A percentile compares a stretch with the other conserved stretches of the same genome.
phyloP scores from a whole-genome alignment of 2,329 filamentous ascomycete species.

The Cercospora zeae-maydis region DNA sequence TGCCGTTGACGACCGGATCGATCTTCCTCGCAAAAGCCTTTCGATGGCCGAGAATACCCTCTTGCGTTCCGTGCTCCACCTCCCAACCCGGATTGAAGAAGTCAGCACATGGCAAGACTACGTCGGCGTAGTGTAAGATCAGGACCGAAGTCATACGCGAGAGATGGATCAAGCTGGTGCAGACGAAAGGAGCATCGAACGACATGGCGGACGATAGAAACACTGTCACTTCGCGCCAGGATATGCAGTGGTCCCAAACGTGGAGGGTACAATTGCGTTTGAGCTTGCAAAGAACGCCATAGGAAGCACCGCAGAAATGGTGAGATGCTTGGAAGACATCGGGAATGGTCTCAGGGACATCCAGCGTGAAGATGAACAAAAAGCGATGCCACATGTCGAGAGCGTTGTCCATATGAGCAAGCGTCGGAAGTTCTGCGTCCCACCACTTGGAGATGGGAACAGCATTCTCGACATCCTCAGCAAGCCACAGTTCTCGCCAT shows the following conservation, averaged over 20 bases:
- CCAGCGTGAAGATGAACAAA: slow-evolving; percentile 11
- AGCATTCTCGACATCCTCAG: slow-evolving; percentile 43
- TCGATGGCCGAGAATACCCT: slow-evolving; percentile 51
- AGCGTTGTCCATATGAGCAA: slow-evolving; percentile 46
- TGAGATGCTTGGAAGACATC: slow-evolving; percentile 16
- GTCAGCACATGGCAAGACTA: slow-evolving; percentile 47
- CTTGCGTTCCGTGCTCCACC: slow-evolving; percentile 54
- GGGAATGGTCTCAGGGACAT: slow-evolving; percentile 6
- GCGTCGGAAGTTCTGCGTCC: slow-evolving; percentile 44
- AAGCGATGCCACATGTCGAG: slow-evolving; percentile 48
- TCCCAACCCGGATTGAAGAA: slow-evolving; percentile 60
- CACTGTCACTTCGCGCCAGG: slow-evolving; percentile 11
- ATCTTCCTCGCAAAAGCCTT: slow-evolving; percentile 54
- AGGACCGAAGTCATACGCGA: slow-evolving; percentile 25
- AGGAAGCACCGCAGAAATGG: slow-evolving; percentile 11
- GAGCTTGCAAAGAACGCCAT: slow-evolving; percentile 12
- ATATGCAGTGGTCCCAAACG: slow-evolving; percentile 14
- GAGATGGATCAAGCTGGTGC: slow-evolving; percentile 24
- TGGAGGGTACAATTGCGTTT: slow-evolving; percentile 7
- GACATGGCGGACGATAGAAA: slow-evolving; percentile 15
- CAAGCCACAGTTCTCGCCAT: slow-evolving; percentile 48
- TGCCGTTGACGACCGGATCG: slow-evolving; percentile 59
- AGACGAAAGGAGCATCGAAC: slow-evolving; percentile 21
- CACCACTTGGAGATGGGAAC: slow-evolving; percentile 45
- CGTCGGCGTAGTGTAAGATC: slow-evolving; percentile 48